Evolutionary conservation across 345 rosid genomes (phyloP).

Genomic region (Raphanus raphanistrum): DNA sequence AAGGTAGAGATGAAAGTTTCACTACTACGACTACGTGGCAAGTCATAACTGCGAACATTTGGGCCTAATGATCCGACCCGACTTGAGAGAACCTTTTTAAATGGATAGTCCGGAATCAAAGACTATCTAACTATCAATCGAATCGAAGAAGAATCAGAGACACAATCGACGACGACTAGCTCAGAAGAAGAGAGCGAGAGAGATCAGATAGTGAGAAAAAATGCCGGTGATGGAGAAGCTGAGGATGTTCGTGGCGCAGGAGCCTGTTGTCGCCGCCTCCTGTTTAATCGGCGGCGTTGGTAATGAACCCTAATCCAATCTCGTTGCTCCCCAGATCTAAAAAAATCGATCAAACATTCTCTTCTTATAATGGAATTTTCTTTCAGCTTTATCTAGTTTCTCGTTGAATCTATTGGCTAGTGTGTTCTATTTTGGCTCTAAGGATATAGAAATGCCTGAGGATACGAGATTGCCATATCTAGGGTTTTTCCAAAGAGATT

Average conservation of each 20-base stretch:
- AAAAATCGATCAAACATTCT: too few species aligned
- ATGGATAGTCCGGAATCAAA: background rate
- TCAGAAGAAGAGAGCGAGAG: background rate
- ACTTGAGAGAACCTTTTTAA: background rate
- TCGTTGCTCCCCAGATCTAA: conserved; percentile 20
- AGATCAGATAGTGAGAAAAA: conserved; percentile 26
- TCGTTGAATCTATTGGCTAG: background rate
- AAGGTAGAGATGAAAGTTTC: background rate
- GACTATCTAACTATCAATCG: background rate
- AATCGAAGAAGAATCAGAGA: conserved; percentile 1
- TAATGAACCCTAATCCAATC: conserved; percentile 32
- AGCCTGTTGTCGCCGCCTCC: conserved; percentile 90
- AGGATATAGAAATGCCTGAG: background rate
- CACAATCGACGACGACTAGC: conserved; percentile 1
- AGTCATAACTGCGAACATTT: background rate
- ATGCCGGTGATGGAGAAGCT: conserved; percentile 87
- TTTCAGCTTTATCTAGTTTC: too few species aligned
- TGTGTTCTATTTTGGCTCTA: background rate
- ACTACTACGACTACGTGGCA: background rate
- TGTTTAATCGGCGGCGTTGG: conserved; percentile 87
- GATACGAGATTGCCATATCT: background rate
- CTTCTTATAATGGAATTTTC: too few species aligned
- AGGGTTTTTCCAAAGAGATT: background rate
- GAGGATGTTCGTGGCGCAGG: conserved; percentile 82
- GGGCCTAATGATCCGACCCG: background rate